These are phyloP conservation scores for Tylopilus sp. DNA, from an alignment of 1,284 basidiomycete genomes.

Conservation along the genomic window DNA sequence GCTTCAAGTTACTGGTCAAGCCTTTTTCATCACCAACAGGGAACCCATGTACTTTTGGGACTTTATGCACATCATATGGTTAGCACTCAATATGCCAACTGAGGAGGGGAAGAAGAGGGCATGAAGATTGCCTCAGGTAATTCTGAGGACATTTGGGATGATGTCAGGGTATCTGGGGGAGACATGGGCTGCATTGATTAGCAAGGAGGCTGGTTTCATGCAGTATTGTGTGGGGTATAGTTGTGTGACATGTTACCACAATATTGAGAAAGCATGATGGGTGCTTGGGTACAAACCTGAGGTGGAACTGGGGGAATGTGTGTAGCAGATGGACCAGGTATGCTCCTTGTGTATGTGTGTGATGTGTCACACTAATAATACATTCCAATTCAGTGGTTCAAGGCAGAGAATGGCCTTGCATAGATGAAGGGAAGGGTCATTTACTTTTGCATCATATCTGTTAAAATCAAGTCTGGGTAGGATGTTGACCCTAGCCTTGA, in stretches of 20 bases:
- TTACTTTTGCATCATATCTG: background rate
- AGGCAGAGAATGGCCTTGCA: slow-evolving; percentile 40
- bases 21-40: slow-evolving; percentile 97
- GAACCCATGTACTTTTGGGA: slow-evolving; percentile 98
- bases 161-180: slow-evolving; percentile 76
- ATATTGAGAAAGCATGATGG: slow-evolving; percentile 93
- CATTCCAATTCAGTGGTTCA: slow-evolving; percentile 34
- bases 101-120: slow-evolving; percentile 42
- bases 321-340: slow-evolving; percentile 79
- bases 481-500: too few relatives aligned
- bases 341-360: slow-evolving; percentile 5
- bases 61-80: slow-evolving; percentile 87
- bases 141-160: slow-evolving; percentile 74
- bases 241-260: slow-evolving; percentile 83
- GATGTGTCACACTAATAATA: slow-evolving; percentile 18
- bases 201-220: slow-evolving; percentile 91
- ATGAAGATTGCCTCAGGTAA: slow-evolving; percentile 53
- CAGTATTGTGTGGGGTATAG: slow-evolving; percentile 82
- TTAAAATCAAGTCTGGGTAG: too few relatives aligned
- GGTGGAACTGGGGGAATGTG: slow-evolving; percentile 88
- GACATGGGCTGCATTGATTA: slow-evolving; percentile 75
- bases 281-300: slow-evolving; percentile 93
- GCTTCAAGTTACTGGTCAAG: slow-evolving; percentile 88
- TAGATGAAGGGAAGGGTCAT: slow-evolving; percentile 13
- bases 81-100: slow-evolving; percentile 70